Evolutionary conservation across 2,329 filamentous ascomycete genomes (phyloP).

Genomic region (Parastagonospora nodorum): DNA sequence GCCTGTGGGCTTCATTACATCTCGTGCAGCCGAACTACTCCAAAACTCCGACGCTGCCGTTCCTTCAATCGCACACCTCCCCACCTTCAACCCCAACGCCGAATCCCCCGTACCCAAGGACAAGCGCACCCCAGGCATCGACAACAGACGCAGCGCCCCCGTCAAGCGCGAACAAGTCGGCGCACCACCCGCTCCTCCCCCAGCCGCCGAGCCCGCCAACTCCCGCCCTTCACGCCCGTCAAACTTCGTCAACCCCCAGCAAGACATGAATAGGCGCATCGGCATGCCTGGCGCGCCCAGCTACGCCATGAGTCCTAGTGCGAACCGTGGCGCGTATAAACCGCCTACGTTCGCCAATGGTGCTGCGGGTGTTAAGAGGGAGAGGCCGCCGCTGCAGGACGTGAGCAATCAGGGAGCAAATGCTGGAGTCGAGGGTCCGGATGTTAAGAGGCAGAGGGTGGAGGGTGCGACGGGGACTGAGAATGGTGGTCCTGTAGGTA

Average conservation of each 20-base stretch:
- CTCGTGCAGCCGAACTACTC: slow-evolving; percentile 50
- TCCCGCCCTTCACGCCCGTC: slow-evolving; percentile 25
- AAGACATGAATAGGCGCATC: slow-evolving; percentile 53
- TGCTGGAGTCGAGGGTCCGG: slow-evolving; percentile 32
- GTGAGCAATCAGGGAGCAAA: slow-evolving; percentile 51
- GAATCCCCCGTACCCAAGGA: slow-evolving; percentile 74
- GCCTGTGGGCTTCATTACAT: slow-evolving; percentile 53
- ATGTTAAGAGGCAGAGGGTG: slow-evolving; percentile 49
- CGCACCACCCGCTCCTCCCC: slow-evolving; percentile 20
- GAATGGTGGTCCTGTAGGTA: slow-evolving; percentile 16
- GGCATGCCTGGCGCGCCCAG: slow-evolving; percentile 53
- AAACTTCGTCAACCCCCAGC: slow-evolving; percentile 56
- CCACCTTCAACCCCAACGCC: slow-evolving; percentile 55
- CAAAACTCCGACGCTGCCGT: slow-evolving; percentile 37
- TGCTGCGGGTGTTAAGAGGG: slow-evolving; percentile 27
- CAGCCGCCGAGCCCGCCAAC: slow-evolving; percentile 13
- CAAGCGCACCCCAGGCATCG: slow-evolving; percentile 79
- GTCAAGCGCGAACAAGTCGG: slow-evolving; percentile 59
- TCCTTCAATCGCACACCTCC: slow-evolving; percentile 36
- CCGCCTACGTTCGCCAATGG: slow-evolving; percentile 45
- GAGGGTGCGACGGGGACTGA: slow-evolving; percentile 31
- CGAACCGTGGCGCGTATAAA: slow-evolving; percentile 53
- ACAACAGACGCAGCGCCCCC: slow-evolving; percentile 78
- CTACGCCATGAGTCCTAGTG: slow-evolving; percentile 48
- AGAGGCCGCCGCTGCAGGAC: slow-evolving; percentile 49